phyloP scores from a whole-genome alignment of 306 rosid genomes.

The cucumber (Cucumis sativus) region DNA sequence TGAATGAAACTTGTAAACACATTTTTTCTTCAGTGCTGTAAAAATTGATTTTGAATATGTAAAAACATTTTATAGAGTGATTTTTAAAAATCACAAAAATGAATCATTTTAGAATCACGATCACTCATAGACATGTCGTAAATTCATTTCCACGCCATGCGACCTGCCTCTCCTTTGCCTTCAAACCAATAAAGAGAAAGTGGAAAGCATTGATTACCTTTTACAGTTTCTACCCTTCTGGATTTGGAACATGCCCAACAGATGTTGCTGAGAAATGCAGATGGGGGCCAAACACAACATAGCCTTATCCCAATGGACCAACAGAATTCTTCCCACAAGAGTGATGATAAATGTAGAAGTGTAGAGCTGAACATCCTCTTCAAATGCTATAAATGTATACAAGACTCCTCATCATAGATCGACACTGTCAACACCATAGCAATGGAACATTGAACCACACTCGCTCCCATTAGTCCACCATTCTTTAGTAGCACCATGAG shows the following conservation, averaged over 20 bases:
- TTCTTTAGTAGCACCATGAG: background rate
- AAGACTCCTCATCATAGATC: background rate
- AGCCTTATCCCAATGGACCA: background rate
- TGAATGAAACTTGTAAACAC: too few species aligned
- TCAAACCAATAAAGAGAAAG: background rate
- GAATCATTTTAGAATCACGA: too few species aligned
- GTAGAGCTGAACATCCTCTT: background rate
- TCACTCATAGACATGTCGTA: background rate
- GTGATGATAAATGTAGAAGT: background rate
- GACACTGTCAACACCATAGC: background rate
- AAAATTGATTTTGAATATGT: too few species aligned
- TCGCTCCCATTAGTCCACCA: background rate
- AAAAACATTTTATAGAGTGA: too few species aligned
- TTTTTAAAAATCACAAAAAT: too few species aligned
- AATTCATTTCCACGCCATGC: background rate
- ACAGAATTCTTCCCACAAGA: background rate
- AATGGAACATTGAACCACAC: background rate
- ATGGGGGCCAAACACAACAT: background rate
- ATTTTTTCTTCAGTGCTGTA: too few species aligned
- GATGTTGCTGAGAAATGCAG: background rate
- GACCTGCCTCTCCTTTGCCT: background rate
- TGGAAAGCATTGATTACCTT: background rate
- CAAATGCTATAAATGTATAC: background rate
- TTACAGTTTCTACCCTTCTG: background rate
- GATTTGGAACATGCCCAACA: background rate